Evolutionary conservation across 139 green algal species (phyloP).

Genomic region (Chlorella sorokiniana): DNA sequence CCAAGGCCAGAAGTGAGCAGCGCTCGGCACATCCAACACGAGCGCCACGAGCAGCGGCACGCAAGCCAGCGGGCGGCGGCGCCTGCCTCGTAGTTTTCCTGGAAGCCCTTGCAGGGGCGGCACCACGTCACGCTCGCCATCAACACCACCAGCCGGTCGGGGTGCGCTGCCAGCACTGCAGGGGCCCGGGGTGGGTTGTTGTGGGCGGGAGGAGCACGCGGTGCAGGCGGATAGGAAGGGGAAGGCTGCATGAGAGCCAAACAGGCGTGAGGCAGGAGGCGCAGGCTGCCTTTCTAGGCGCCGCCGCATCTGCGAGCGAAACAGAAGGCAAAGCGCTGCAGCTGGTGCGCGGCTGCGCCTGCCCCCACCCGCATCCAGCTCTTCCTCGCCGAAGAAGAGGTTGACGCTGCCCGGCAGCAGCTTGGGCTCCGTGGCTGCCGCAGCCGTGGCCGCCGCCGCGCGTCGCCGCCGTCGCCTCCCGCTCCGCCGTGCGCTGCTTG

Average conservation of each 20-base stretch:
- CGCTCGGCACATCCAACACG: not conserved
- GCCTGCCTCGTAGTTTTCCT: constrained; percentile 38
- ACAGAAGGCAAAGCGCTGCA: not conserved
- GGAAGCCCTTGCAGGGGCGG: constrained; percentile 57
- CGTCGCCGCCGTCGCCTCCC: not conserved
- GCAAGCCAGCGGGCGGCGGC: not conserved
- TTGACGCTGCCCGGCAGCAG: constrained; percentile 36
- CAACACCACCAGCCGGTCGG: constrained; percentile 49
- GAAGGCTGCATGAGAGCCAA: not conserved
- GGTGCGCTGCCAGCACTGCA: constrained; percentile 26
- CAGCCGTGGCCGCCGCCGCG: not conserved
- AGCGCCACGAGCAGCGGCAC: not conserved
- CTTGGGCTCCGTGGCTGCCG: not conserved
- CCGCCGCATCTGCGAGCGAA: not conserved
- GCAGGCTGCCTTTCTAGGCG: no score
- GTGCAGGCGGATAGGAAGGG: not conserved
- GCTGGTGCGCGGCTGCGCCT: not conserved
- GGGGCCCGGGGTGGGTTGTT: not conserved
- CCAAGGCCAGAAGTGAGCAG: no score
- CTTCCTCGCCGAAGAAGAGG: constrained; percentile 39
- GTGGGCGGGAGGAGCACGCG: not conserved
- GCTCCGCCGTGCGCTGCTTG: constrained; percentile 9
- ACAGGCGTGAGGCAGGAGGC: not conserved
- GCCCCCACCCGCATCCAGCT: constrained; percentile 35
- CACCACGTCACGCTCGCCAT: constrained; percentile 58